phyloP scores from a whole-genome alignment of 768 basidiomycete genomes.

The Tephrocybe sp. region DNA sequence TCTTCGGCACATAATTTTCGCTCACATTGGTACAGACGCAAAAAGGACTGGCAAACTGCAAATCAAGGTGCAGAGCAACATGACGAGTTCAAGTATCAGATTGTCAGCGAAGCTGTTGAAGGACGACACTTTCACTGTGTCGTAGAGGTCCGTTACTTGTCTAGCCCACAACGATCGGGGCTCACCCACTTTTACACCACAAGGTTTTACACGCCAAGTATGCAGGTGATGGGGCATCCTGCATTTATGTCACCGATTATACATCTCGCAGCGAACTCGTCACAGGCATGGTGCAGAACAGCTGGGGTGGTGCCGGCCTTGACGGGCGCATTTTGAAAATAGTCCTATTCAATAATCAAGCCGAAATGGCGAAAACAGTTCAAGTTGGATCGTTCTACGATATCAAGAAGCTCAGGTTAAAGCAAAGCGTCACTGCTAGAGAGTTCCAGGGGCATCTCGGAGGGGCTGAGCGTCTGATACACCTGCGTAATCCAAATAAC shows the following conservation, averaged over 20 bases:
- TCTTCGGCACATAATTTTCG: background rate
- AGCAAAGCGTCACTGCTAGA: constrained; percentile 26
- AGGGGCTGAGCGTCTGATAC: constrained; percentile 44
- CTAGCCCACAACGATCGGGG: background rate
- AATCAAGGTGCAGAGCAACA: constrained; percentile 21
- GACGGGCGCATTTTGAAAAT: constrained; percentile 53
- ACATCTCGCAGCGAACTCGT: constrained; percentile 48
- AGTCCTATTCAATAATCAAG: constrained; percentile 48
- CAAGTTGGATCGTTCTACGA: constrained; percentile 40
- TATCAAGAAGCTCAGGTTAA: constrained; percentile 54
- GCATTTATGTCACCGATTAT: constrained; percentile 67
- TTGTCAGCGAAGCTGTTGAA: constrained; percentile 47
- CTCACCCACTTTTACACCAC: background rate
- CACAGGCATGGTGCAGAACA: constrained; percentile 24
- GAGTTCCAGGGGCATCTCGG: constrained; percentile 45
- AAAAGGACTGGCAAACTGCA: constrained; percentile 39
- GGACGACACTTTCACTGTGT: constrained; percentile 51
- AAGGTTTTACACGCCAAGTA: constrained; percentile 48
- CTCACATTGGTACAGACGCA: constrained; percentile 41
- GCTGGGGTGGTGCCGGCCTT: constrained; percentile 43
- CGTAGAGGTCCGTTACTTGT: constrained; percentile 47
- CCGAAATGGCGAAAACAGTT: constrained; percentile 35
- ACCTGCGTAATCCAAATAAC: constrained; percentile 35
- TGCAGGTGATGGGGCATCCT: constrained; percentile 31
- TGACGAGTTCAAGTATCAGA: constrained; percentile 39